Base-by-base conservation (phyloP, 169 alveolate genomes). In the Plasmodium yoelii region DNA sequence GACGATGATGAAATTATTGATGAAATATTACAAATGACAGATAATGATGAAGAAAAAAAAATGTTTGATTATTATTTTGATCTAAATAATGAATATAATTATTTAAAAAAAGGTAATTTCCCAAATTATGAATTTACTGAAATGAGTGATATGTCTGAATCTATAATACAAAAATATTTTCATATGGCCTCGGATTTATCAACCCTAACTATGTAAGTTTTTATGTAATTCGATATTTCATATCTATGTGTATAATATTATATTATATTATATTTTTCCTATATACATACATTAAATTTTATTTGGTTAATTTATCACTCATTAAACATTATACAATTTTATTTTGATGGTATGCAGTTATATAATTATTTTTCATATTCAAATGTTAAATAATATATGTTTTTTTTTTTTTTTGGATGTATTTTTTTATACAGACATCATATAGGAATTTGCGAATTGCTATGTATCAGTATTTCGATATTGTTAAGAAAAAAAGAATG, bases 401-500 rank as follows among this genome's bases (percentile, higher is more conserved):
- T 51, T 15, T 13, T 51, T 51, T 6, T 51, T 15, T 13, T 51
- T 51, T 51, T 0, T 51, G 6, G 18, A 15, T 53, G 10, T 10
- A 18, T 60, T 47, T 7, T 59, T 59, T 13, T 9, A 0, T 39
- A n/a, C 65, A 82, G 90, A 34, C 61, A 82, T 49, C 90, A 82
- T 53, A 82, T 82, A 82, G 90, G 90, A 5, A 82, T 82, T 28
- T 82, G 80, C 26, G 84, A 82, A 49, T 42, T 82, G 65, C 49
- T 82, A 56, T 82, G 90, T 49, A 82, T 82, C 47, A 82, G 90
- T 68, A 82, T 71, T 12, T 82, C 90, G n/a, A 68, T 82, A 10
- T 49, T 82, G 10, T 57, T 82, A 22, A 51, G 57, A 49, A 82
- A 82, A 61, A 82, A 82, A 24, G 90, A 82, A 67, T 82, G 90